Conservation (phyloP, 208 protist genomes). For the Acanthamoeba culbertsoni region DNA sequence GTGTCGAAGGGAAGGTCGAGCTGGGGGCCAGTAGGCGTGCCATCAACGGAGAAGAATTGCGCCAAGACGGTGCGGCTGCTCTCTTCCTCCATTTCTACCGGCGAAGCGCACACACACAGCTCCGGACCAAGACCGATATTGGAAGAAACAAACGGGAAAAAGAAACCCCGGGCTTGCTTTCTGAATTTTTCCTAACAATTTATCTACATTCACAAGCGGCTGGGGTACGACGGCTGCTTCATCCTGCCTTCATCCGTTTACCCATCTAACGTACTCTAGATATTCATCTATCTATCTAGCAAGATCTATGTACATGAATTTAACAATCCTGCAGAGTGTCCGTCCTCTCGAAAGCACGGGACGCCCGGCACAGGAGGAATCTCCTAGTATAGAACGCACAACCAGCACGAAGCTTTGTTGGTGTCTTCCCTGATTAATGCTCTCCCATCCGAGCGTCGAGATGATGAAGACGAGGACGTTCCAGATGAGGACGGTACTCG, state of each 20-base stretch:
- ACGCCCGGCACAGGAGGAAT: no score
- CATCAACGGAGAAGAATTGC: constrained; percentile 84
- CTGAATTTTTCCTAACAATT: no score
- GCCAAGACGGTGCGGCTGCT: constrained; percentile 65
- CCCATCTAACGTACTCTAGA: no score
- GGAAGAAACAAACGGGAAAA: not conserved
- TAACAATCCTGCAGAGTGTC: no score
- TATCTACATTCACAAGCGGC: no score
- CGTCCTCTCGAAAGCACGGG: no score
- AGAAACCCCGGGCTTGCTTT: not conserved
- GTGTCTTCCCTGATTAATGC: not conserved
- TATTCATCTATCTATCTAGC: no score
- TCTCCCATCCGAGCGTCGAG: not conserved
- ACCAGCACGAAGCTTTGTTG: not conserved
- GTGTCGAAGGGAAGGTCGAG: constrained; percentile 91
- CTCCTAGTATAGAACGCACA: not conserved
- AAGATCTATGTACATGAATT: no score
- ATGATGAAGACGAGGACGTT: not conserved
- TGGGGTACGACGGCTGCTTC: no score
- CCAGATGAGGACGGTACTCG: not conserved
- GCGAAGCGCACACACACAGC: not conserved
- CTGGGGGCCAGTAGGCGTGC: constrained; percentile 87
- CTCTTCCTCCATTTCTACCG: not conserved
- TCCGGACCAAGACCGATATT: no score
- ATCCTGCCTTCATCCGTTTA: no score